A percentile compares a stretch with the other conserved stretches of the same genome.
Conservation (phyloP, 2,329 filamentous ascomycete species). For the Monilinia aucupariae region DNA sequence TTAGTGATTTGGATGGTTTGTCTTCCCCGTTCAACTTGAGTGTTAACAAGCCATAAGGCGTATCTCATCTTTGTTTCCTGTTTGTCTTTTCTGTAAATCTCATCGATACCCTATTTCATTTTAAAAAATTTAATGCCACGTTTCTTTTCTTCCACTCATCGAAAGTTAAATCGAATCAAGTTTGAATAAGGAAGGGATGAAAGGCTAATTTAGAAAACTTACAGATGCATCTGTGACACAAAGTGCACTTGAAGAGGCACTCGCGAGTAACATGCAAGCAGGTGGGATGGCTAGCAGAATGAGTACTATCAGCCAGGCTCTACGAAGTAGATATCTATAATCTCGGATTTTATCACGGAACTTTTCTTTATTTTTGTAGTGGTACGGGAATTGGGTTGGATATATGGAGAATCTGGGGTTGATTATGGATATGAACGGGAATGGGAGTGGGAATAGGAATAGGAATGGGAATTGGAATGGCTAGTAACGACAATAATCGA, state of each 20-base stretch:
- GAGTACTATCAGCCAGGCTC: constrained; percentile 61
- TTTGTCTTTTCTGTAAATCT: constrained; percentile 4
- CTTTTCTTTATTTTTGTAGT: neutral
- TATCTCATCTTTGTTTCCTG: neutral
- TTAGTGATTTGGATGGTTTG: constrained; percentile 74
- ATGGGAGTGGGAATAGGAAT: too few species aligned
- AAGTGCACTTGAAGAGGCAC: constrained; percentile 71
- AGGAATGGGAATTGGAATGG: neutral
- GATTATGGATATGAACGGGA: neutral
- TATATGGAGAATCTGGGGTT: neutral
- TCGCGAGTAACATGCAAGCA: constrained; percentile 66
- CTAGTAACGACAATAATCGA: neutral
- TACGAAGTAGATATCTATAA: constrained; percentile 54
- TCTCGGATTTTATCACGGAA: neutral
- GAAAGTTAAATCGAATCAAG: neutral
- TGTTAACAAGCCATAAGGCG: neutral
- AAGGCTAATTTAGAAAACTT: neutral
- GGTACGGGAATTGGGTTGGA: neutral
- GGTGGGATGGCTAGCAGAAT: constrained; percentile 56
- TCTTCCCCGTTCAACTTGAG: constrained; percentile 16
- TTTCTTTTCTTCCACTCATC: neutral
- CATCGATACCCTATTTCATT: neutral
- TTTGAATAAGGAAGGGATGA: neutral
- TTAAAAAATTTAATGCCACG: neutral
- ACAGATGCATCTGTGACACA: constrained; percentile 71